phyloP scores from a whole-genome alignment of 345 rosid genomes.

The Clausena lansium region DNA sequence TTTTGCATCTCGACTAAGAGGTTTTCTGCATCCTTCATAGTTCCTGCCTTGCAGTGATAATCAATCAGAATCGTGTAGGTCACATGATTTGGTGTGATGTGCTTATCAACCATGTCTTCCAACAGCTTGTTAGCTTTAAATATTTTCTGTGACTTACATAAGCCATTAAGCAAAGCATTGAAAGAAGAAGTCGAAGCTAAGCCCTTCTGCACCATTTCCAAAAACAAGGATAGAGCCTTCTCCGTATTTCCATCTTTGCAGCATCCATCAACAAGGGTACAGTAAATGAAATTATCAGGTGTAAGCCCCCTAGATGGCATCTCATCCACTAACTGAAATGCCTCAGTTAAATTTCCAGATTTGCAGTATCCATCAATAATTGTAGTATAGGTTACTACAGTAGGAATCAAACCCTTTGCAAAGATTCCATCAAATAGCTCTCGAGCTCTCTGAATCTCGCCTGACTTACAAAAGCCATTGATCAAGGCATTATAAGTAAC shows the following conservation, averaged over 20 bases:
- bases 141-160: conserved; percentile 53
- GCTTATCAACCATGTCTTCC: conserved; percentile 40
- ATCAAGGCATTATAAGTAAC: conserved; percentile 62
- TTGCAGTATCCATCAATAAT: conserved; percentile 80
- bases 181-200: conserved; percentile 47
- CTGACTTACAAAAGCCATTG: conserved; percentile 61
- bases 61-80: conserved; percentile 74
- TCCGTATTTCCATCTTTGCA: conserved; percentile 57
- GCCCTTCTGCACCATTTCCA: conserved; percentile 50
- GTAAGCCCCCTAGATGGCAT: conserved; percentile 57
- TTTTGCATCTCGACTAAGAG: conserved; percentile 54
- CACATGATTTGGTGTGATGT: conserved; percentile 49
- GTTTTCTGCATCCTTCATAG: conserved; percentile 54
- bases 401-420: conserved; percentile 48
- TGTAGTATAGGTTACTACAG: conserved; percentile 56
- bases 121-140: conserved; percentile 38
- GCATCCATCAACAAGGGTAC: conserved; percentile 62
- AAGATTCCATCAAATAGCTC: conserved; percentile 58
- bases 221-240: conserved; percentile 53
- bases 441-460: conserved; percentile 55
- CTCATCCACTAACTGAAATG: conserved; percentile 56
- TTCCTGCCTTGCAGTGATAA: conserved; percentile 56
- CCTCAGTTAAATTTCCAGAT: conserved; percentile 53
- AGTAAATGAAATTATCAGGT: conserved; percentile 62
- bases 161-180: conserved; percentile 60